Conservation (phyloP, 2,329 filamentous ascomycete genomes). For the Macrophomina phaseolina region DNA sequence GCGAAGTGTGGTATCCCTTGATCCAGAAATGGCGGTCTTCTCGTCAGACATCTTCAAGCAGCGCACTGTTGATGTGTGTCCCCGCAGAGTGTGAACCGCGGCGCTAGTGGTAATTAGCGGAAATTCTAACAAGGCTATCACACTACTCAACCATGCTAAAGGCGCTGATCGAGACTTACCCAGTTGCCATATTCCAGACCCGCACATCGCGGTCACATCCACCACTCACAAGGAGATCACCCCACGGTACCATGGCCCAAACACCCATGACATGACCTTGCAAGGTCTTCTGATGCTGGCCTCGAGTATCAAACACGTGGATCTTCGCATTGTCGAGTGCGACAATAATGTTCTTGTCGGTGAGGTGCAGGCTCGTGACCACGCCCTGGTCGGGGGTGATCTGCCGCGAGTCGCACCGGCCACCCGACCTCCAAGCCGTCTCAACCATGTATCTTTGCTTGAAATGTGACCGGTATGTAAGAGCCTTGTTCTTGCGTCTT, state of each 20-base stretch:
- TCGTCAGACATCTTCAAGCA: constrained; percentile 97
- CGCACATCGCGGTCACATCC: constrained; percentile 96
- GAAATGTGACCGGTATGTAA: constrained; percentile 94
- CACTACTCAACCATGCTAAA: background rate
- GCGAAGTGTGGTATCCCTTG: constrained; percentile 88
- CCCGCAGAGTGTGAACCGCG: constrained; percentile 82
- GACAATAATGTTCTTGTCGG: constrained; percentile 94
- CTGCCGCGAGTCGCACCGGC: constrained; percentile 80
- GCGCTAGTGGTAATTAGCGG: constrained; percentile 54
- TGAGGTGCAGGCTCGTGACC: constrained; percentile 93
- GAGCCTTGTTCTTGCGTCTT: constrained; percentile 64
- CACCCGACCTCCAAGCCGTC: constrained; percentile 93
- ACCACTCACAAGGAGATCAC: constrained; percentile 90
- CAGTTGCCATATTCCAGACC: constrained; percentile 94
- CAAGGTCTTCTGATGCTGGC: constrained; percentile 84
- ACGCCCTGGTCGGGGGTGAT: constrained; percentile 97
- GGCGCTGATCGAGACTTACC: constrained; percentile 60
- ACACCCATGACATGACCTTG: constrained; percentile 99
- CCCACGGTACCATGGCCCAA: constrained; percentile 99
- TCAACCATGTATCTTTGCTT: constrained; percentile 97
- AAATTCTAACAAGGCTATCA: background rate
- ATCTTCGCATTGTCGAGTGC: constrained; percentile 98
- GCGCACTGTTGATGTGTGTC: constrained; percentile 94
- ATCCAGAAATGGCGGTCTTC: constrained; percentile 94
- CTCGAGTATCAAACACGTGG: constrained; percentile 93